phyloP scores from a whole-genome alignment of 495 filamentous ascomycete species.

The Aspergillus haitiensis region DNA sequence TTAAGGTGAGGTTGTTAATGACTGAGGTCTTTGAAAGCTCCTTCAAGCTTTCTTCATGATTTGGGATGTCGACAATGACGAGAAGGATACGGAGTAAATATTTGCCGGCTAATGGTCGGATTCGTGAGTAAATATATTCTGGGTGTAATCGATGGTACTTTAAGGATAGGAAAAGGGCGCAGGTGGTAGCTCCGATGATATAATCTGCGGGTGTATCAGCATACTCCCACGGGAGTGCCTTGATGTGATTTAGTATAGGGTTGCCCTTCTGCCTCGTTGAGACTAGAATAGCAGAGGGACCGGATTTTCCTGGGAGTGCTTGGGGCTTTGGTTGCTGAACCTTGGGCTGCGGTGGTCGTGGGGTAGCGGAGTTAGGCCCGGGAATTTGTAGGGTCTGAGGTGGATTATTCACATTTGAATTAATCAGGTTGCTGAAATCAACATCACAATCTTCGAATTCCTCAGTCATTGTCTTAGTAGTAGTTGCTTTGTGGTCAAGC shows the following conservation, averaged over 20 bases:
- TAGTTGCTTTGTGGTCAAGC: no score
- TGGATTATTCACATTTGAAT: slow-evolving; percentile 38
- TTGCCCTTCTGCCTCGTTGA: slow-evolving; percentile 91
- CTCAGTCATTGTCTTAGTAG: slow-evolving; percentile 6
- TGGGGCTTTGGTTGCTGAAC: slow-evolving; percentile 88
- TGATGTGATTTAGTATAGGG: slow-evolving; percentile 80
- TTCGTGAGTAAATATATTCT: slow-evolving; percentile 95
- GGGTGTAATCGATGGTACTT: slow-evolving; percentile 98
- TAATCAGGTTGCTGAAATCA: slow-evolving; percentile 55
- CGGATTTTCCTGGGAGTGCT: slow-evolving; percentile 64
- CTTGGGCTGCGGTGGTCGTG: slow-evolving; percentile 43
- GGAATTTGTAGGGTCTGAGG: slow-evolving; percentile 21
- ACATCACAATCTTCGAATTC: slow-evolving; percentile 45
- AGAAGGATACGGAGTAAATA: slow-evolving; percentile 83
- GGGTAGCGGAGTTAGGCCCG: slow-evolving; percentile 32
- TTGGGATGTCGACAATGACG: slow-evolving; percentile 89
- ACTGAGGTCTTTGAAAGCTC: slow-evolving; percentile 87
- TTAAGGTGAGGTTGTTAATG: slow-evolving; percentile 86
- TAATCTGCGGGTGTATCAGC: slow-evolving; percentile 94
- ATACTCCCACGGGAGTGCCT: slow-evolving; percentile 92
- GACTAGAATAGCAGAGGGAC: slow-evolving; percentile 78
- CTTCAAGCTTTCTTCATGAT: slow-evolving; percentile 74
- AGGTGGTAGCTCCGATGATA: slow-evolving; percentile 81
- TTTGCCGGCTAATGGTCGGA: slow-evolving; percentile 73
- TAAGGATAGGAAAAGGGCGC: slow-evolving; percentile 86